Evolutionary conservation across 2,329 filamentous ascomycete species (phyloP).

Genomic region (Albophoma yamanashiensis): DNA sequence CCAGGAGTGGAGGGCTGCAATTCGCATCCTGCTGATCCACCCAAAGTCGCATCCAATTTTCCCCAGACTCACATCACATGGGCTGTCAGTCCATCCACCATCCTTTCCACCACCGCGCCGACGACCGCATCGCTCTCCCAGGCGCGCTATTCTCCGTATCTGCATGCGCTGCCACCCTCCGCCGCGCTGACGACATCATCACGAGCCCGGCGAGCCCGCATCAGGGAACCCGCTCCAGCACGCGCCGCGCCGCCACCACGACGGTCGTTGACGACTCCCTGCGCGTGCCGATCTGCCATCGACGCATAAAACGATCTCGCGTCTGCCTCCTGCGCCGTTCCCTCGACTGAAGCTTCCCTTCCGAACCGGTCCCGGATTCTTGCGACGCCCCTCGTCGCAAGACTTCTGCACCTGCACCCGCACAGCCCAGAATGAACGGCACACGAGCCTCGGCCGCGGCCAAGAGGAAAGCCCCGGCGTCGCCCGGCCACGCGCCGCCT

Average conservation of each 20-base stretch:
- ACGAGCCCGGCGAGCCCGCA: slow-evolving; percentile 5
- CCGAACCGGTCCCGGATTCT: background rate
- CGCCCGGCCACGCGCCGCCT: slow-evolving; percentile 23
- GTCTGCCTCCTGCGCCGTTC: background rate
- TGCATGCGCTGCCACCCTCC: slow-evolving; percentile 16
- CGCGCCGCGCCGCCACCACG: background rate
- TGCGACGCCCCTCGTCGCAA: background rate
- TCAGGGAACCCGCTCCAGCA: slow-evolving; percentile 1
- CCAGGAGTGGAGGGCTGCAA: background rate
- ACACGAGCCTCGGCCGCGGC: slow-evolving; percentile 27
- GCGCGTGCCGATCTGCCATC: background rate
- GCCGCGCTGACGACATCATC: slow-evolving; percentile 6
- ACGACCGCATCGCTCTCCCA: slow-evolving; percentile 3
- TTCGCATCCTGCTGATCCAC: slow-evolving; percentile 16
- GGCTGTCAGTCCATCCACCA: slow-evolving; percentile 15
- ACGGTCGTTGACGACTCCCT: background rate
- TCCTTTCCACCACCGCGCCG: slow-evolving; percentile 3
- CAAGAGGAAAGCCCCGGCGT: slow-evolving; percentile 41
- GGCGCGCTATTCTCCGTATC: slow-evolving; percentile 6
- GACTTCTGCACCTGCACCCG: background rate
- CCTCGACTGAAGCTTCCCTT: background rate
- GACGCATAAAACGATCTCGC: background rate
- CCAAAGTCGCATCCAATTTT: slow-evolving; percentile 6
- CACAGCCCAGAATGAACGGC: slow-evolving; percentile 30
- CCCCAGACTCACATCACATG: slow-evolving; percentile 19